Evolutionary conservation across 2,329 filamentous ascomycete species (phyloP).

Genomic region (Xylaria sp.): DNA sequence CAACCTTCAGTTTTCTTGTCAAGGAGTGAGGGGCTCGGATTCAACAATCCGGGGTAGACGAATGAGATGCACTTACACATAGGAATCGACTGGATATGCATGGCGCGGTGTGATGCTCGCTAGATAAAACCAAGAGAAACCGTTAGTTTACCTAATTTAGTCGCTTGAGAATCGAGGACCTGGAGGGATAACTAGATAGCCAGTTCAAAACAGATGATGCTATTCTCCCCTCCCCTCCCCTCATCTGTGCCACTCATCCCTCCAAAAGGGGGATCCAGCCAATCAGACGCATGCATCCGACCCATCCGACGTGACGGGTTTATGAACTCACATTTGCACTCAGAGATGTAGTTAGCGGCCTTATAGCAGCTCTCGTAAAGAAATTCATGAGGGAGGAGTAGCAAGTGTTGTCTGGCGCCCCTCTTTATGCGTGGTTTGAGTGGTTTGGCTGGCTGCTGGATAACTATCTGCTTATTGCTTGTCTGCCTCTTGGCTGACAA

Average conservation of each 20-base stretch:
- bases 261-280: background rate
- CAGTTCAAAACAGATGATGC: slow-evolving; percentile 4
- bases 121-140: slow-evolving; percentile 38
- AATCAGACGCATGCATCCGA: slow-evolving; percentile 14
- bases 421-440: slow-evolving; percentile 12
- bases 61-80: slow-evolving; percentile 75
- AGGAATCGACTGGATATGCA: slow-evolving; percentile 89
- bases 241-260: background rate
- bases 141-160: slow-evolving; percentile 31
- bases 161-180: slow-evolving; percentile 20
- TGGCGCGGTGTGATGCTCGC: slow-evolving; percentile 60
- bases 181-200: slow-evolving; percentile 9
- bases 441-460: background rate
- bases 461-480: background rate
- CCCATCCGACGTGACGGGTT: slow-evolving; percentile 7
- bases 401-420: slow-evolving; percentile 13
- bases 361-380: slow-evolving; percentile 52
- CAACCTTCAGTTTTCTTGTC: background rate
- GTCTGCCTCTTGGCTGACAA: slow-evolving; percentile 42
- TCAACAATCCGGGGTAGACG: slow-evolving; percentile 25
- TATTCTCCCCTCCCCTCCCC: background rate
- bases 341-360: slow-evolving; percentile 49
- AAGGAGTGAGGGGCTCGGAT: background rate
- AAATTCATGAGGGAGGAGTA: slow-evolving; percentile 55
- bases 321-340: slow-evolving; percentile 48